phyloP scores from a whole-genome alignment of 441 rosid species.

The Corymbia citriodora region DNA sequence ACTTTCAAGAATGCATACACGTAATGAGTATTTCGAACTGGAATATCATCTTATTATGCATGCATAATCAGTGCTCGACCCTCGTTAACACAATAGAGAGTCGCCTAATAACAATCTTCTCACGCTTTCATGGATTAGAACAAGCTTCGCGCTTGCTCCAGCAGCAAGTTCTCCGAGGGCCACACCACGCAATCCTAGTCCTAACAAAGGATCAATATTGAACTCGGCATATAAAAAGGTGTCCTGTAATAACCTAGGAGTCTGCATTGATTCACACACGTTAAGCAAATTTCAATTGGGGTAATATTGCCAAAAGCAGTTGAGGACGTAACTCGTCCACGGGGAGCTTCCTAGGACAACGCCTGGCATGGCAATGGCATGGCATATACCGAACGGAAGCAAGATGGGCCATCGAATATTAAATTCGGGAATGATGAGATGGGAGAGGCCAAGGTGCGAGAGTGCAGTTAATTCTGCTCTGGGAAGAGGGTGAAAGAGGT shows the following conservation, averaged over 20 bases:
- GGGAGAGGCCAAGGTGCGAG: neutral
- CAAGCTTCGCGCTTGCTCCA: neutral
- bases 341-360: neutral
- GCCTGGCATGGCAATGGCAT: no score
- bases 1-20: neutral
- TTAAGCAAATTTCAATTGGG: neutral
- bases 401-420: neutral
- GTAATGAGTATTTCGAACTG: neutral
- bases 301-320: neutral
- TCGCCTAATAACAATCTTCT: neutral
- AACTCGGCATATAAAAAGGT: neutral
- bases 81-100: neutral
- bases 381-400: neutral
- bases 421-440: neutral
- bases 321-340: neutral
- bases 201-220: neutral
- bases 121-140: neutral
- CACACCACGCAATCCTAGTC: neutral
- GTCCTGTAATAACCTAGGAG: neutral
- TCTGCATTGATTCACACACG: neutral
- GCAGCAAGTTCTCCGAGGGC: neutral
- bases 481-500: neutral
- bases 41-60: no score
- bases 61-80: no score
- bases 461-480: neutral